Evolutionary conservation across 2,329 filamentous ascomycete genomes (phyloP).

Genomic region (Fusarium paranaense): DNA sequence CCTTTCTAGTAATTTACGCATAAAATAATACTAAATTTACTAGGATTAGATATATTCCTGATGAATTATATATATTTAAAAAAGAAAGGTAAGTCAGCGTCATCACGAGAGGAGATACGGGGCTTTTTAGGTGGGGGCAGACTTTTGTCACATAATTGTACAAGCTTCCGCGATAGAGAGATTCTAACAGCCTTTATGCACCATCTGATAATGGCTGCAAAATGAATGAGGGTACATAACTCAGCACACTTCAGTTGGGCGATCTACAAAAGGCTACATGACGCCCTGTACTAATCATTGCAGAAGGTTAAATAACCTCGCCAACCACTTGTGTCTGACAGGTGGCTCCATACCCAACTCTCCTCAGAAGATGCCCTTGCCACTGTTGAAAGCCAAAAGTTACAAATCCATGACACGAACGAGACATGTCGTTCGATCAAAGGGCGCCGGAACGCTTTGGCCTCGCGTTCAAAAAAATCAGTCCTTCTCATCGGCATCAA

Average conservation of each 20-base stretch:
- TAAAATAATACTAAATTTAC: no score
- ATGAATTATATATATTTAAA: no score
- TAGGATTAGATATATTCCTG: no score
- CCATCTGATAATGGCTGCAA: not conserved
- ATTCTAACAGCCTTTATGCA: not conserved
- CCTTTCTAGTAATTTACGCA: no score
- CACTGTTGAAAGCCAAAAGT: not conserved
- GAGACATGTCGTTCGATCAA: not conserved
- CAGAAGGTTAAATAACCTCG: not conserved
- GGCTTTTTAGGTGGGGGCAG: no score
- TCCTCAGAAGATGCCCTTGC: not conserved
- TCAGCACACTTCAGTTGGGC: not conserved
- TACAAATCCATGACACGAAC: not conserved
- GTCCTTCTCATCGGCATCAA: not conserved
- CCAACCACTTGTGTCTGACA: not conserved
- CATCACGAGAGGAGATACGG: no score
- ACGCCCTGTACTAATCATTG: not conserved
- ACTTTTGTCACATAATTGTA: no score
- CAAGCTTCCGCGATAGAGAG: not conserved
- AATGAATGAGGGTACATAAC: not conserved
- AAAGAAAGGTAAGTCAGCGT: no score
- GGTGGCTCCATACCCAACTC: not conserved
- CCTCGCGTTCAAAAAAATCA: not conserved
- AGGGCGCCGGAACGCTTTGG: not conserved
- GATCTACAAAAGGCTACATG: not conserved